Evolutionary conservation across 345 rosid genomes (phyloP).

Genomic region (Erysimum cheiranthoides): DNA sequence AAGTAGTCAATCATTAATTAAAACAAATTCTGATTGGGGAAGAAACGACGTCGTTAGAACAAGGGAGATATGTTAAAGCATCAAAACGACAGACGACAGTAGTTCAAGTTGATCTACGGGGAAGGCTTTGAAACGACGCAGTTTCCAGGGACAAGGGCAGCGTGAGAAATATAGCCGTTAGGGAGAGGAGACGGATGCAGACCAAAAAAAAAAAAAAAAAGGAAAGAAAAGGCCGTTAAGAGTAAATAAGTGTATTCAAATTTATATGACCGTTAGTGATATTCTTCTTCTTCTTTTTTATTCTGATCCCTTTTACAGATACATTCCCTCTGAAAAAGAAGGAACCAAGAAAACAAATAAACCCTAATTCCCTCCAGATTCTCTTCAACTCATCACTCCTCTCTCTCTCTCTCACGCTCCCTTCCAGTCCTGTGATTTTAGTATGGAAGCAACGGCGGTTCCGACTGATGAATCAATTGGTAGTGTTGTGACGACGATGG

Average conservation of each 20-base stretch:
- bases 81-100: neutral
- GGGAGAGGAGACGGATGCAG: slow-evolving; percentile 21
- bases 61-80: too few species aligned
- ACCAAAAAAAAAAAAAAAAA: neutral
- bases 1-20: too few species aligned
- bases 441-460: slow-evolving; percentile 37
- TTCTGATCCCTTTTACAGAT: slow-evolving; percentile 28
- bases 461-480: slow-evolving; percentile 42
- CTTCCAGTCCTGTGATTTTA: neutral
- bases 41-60: too few species aligned
- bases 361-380: slow-evolving; percentile 26
- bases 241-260: slow-evolving; percentile 39
- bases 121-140: slow-evolving; percentile 5
- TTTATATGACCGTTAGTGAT: slow-evolving; percentile 63
- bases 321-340: slow-evolving; percentile 32
- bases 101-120: too few species aligned
- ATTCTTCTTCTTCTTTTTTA: slow-evolving; percentile 26
- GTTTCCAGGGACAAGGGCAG: slow-evolving; percentile 12
- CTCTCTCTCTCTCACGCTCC: slow-evolving; percentile 1
- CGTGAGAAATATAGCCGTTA: slow-evolving; percentile 59
- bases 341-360: slow-evolving; percentile 17
- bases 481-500: slow-evolving; percentile 37
- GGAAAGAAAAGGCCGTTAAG: slow-evolving; percentile 49
- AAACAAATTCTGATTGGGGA: too few species aligned
- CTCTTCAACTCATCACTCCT: neutral